Base-by-base conservation (phyloP, 306 rosid species). In the Prunus dulcis region DNA sequence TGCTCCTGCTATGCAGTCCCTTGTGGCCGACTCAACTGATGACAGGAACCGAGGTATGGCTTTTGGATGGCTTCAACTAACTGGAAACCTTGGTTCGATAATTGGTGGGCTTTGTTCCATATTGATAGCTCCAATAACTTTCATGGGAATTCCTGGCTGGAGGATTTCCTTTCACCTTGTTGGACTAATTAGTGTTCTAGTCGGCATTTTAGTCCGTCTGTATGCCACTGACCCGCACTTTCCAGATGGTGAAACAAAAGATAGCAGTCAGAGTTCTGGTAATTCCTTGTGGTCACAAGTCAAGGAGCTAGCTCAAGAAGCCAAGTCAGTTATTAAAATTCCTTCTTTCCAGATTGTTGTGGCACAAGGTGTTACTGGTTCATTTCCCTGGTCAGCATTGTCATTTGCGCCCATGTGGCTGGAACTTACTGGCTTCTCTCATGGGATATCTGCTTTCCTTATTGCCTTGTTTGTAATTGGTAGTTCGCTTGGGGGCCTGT, bases 371-470 rank as follows among this genome's bases (percentile, higher is more conserved):
- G 83, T 95, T 76, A 89, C 97, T 25, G 97, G 99, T 63, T 95
- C 97, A 1, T 90, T 95, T 69, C 99, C 97, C 13, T 95, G 97
- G 97, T 92, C 97, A 15, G 97, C 97, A 64, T 69, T 95, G 75
- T 89, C 97, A 30, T 95, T 95, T 66, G 84, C 96, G 4, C 84
- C 99, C 3, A 95, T 95, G 97, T 95, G 99, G 99, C 85, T 92
- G 82, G 99, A 92, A 88, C 96, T 95, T 46, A 86, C 74, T 67
- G 97, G 99, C 51, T 95, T 95, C 74, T 87, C 97, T 74, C 99
- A 92, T 52, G 69, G 69, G 65, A 78, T 78, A 86, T 91, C 99
- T 1, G 99, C 97, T 75, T 87, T 91, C 70, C 96, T 95, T 28
- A 74, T 92, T 4, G 93, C 81, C 72, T 76, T 88, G 78, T 95